phyloP scores from a whole-genome alignment of 371 early-diverging fungal genomes.

The Mycotypha africana region DNA sequence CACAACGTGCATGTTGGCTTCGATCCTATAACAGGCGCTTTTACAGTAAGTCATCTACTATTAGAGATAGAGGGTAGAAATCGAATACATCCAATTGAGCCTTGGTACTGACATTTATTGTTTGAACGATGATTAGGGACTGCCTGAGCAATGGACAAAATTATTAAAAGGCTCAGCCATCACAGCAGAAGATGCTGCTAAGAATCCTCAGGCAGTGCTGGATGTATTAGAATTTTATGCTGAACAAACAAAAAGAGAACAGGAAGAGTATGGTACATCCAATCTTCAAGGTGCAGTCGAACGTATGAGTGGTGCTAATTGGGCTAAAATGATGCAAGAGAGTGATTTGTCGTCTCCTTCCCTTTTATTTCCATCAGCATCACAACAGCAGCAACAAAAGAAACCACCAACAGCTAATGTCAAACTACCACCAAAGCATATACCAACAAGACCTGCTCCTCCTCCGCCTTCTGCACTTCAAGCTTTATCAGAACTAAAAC shows the following conservation, averaged over 20 bases:
- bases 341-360: too few species aligned
- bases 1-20: slow-evolving; percentile 96
- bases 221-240: slow-evolving; percentile 97
- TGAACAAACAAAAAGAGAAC: slow-evolving; percentile 60
- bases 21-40: slow-evolving; percentile 86
- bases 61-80: too few species aligned
- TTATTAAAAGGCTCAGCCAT: slow-evolving; percentile 87
- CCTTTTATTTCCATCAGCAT: too few species aligned
- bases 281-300: slow-evolving; percentile 25
- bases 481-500: slow-evolving; percentile 10
- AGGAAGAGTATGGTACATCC: slow-evolving; percentile 42
- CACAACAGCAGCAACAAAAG: not conserved
- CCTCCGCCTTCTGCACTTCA: slow-evolving; percentile 12
- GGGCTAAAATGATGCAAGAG: slow-evolving; percentile 25
- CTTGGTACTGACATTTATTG: too few species aligned
- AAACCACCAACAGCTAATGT: slow-evolving; percentile 7
- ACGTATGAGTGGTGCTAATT: slow-evolving; percentile 19
- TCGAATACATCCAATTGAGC: too few species aligned
- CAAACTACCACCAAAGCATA: slow-evolving; percentile 13
- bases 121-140: slow-evolving; percentile 69
- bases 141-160: slow-evolving; percentile 91
- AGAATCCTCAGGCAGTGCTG: slow-evolving; percentile 96
- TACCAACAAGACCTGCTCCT: slow-evolving; percentile 18
- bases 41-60: slow-evolving; percentile 67
- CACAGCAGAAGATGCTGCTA: slow-evolving; percentile 91